A percentile compares a stretch with the other conserved stretches of the same genome.
phyloP scores from a whole-genome alignment of 768 basidiomycete species.

The Holtermanniella nyarrowii region DNA sequence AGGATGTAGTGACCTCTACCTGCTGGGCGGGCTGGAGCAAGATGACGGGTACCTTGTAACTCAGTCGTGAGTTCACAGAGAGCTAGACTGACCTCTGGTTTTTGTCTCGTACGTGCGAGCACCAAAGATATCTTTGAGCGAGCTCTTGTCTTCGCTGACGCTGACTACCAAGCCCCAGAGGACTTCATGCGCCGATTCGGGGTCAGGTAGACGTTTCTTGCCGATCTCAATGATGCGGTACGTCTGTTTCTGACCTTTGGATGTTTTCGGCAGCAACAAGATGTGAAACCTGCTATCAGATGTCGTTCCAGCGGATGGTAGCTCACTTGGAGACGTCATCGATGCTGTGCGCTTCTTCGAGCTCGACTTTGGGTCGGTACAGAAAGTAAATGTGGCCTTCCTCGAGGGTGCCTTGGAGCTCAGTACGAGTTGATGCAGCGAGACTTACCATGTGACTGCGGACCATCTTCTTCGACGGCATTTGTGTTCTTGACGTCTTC shows the following conservation, averaged over 20 bases:
- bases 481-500: neutral
- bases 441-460: constrained; percentile 28
- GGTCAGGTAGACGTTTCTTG: constrained; percentile 38
- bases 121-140: constrained; percentile 26
- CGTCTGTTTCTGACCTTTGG: constrained; percentile 16
- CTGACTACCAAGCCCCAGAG: constrained; percentile 31
- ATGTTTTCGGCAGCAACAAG: constrained; percentile 27
- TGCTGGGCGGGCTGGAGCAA: constrained; percentile 30
- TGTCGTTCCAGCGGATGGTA: neutral
- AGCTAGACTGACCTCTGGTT: constrained; percentile 21
- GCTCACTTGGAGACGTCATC: constrained; percentile 37
- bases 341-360: constrained; percentile 20
- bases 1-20: constrained; percentile 35
- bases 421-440: neutral
- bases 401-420: constrained; percentile 28
- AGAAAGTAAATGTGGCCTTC: constrained; percentile 35
- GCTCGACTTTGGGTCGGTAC: constrained; percentile 35
- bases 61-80: neutral
- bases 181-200: constrained; percentile 29
- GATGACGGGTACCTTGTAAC: constrained; percentile 24
- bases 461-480: constrained; percentile 6
- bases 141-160: constrained; percentile 13
- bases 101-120: constrained; percentile 33
- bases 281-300: constrained; percentile 28
- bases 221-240: constrained; percentile 36